Base-by-base conservation (phyloP, 257 asterid genomes). In the Galeopsis tetrahit region DNA sequence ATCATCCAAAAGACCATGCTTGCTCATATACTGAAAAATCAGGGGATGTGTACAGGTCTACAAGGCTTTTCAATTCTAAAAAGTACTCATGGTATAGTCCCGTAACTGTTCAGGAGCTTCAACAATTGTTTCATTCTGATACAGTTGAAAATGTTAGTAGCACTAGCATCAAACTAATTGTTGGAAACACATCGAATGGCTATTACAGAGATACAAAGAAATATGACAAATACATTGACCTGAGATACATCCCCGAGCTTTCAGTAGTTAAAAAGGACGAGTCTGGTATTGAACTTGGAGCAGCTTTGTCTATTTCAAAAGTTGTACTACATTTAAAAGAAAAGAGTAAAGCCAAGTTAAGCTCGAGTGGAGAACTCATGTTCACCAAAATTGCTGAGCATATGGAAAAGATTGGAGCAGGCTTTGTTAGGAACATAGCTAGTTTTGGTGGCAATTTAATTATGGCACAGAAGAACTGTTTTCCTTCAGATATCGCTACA, bases 401-500 rank as follows among this genome's bases (percentile, higher is more conserved):
- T 36, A 48, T 72, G 76, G 76, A 72, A 14, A 72, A 61, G 70
- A 49, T 72, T 48, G 76, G 70, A 60, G 13, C 76, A 43, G 61
- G 69, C 15, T 72, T 72, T 21, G 34, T 72, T 51, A 62, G 76
- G 63, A 72, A 72, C 70, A 10, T 70, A 36, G 76, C 69, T 36
- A 72, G 76, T 72, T 15, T 72, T 34, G 76, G 76, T 17, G 76
- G 76, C 70, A 72, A 72, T 62, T 46, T 72, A 55, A 52, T 72
- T 15, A 60, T 72, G 33, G 63, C 76, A 6, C 76, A 72, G 43
- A 72, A 63, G 70, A 72, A 62, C 1, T 62, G 62, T 72, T 72
- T 72, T 38, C 70, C 76, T 62, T 72, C 76, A 1, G 76, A 72
- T 72, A 72, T 72, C 36, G 55, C 43, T 38, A 72, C 76, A 8